A percentile compares a stretch with the other conserved stretches of the same genome.
These are phyloP conservation scores for Trametes coccinea DNA, from an alignment of 768 basidiomycete species.

Conservation along the genomic window DNA sequence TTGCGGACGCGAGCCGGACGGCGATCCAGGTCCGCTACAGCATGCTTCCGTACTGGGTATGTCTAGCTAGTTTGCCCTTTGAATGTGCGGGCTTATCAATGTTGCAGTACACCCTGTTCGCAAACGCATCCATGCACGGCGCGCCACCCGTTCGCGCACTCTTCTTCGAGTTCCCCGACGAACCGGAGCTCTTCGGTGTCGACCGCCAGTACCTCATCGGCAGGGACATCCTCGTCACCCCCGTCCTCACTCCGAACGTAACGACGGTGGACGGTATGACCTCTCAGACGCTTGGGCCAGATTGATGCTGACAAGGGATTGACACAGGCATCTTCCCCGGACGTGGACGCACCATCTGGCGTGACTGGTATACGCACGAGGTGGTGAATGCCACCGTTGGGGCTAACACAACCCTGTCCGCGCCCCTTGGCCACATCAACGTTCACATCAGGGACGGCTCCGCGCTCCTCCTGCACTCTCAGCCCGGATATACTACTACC, in stretches of 20 bases:
- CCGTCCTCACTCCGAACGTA: slow-evolving; percentile 67
- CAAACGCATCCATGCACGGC: slow-evolving; percentile 60
- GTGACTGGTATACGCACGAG: slow-evolving; percentile 74
- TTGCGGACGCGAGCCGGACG: slow-evolving; percentile 68
- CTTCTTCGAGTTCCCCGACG: slow-evolving; percentile 76
- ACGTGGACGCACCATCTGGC: slow-evolving; percentile 57
- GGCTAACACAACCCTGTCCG: slow-evolving; percentile 51
- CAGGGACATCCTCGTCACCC: slow-evolving; percentile 69
- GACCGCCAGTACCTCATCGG: slow-evolving; percentile 76
- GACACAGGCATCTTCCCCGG: slow-evolving; percentile 64
- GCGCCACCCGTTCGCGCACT: slow-evolving; percentile 73
- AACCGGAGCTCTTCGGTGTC: slow-evolving; percentile 60
- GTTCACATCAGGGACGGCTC: slow-evolving; percentile 74
- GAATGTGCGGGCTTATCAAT: not conserved
- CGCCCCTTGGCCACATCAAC: slow-evolving; percentile 74
- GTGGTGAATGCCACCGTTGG: slow-evolving; percentile 45
- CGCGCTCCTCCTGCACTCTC: slow-evolving; percentile 60
- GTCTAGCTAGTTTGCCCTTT: slow-evolving; percentile 19
- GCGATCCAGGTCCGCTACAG: slow-evolving; percentile 70
- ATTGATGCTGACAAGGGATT: not conserved
- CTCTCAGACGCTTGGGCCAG: not conserved
- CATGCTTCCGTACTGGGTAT: slow-evolving; percentile 76
- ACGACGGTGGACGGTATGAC: slow-evolving; percentile 60
- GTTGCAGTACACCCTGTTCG: slow-evolving; percentile 68
- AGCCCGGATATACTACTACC: slow-evolving; percentile 66